A percentile compares a stretch with the other conserved stretches of the same genome.
Evolutionary conservation across 441 rosid genomes (phyloP).

Genomic region (Jatropha podagrica): DNA sequence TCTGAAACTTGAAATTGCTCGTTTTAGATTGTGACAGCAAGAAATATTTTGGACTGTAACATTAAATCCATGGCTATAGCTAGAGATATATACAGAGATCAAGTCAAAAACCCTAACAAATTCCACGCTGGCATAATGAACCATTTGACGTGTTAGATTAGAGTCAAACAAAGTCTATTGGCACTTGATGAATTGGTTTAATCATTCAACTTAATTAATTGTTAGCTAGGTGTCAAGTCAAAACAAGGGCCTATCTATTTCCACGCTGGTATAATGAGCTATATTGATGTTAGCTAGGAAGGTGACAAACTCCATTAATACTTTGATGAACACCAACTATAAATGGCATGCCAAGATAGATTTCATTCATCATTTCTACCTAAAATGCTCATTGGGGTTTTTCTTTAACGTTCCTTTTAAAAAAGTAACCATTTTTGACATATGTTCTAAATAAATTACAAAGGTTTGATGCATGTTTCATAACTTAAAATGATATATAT

Average conservation of each 20-base stretch:
- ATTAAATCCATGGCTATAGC: not conserved
- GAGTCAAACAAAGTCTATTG: not conserved
- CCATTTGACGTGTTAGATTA: not conserved
- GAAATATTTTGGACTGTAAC: not conserved
- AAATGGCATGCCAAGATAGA: no score
- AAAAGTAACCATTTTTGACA: no score
- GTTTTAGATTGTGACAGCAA: no score
- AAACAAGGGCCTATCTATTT: slow-evolving; percentile 8
- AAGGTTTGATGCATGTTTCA: no score
- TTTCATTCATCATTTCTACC: no score
- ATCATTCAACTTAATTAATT: not conserved
- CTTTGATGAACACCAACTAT: not conserved
- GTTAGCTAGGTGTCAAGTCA: not conserved
- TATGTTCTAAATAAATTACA: no score
- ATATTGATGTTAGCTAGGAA: slow-evolving; percentile 4
- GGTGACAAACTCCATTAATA: slow-evolving; percentile 4
- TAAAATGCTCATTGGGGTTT: no score
- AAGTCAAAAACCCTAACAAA: not conserved
- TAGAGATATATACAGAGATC: not conserved
- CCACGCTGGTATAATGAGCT: slow-evolving; percentile 10
- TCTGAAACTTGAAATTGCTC: not conserved
- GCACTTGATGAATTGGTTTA: not conserved
- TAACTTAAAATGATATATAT: no score
- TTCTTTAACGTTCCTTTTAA: no score
- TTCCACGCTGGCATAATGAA: slow-evolving; percentile 10